These are phyloP conservation scores for Pleurotus cornucopiae DNA, from an alignment of 768 basidiomycete genomes.

Conservation along the genomic window DNA sequence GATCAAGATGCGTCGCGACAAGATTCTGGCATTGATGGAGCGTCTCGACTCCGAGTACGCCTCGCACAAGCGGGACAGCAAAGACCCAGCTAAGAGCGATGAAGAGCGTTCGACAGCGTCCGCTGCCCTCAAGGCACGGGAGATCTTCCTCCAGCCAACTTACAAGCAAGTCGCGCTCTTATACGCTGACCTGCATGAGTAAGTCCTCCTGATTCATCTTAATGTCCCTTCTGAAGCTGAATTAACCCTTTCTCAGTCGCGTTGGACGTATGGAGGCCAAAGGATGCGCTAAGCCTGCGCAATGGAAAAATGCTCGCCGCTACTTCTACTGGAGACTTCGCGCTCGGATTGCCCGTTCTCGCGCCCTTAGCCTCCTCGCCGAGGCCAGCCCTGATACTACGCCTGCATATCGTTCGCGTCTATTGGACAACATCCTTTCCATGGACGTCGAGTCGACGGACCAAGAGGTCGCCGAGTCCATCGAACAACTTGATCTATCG, in stretches of 20 bases:
- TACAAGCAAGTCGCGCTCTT: slow-evolving; percentile 93
- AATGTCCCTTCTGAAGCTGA: slow-evolving; percentile 3
- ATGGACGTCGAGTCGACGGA: slow-evolving; percentile 50
- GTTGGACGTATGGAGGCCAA: slow-evolving; percentile 97
- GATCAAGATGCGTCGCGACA: slow-evolving; percentile 96
- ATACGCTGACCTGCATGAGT: slow-evolving; percentile 97
- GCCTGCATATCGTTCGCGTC: slow-evolving; percentile 58
- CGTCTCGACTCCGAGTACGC: slow-evolving; percentile 85
- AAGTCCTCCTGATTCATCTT: slow-evolving; percentile 26
- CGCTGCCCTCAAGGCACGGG: slow-evolving; percentile 68
- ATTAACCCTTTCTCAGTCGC: slow-evolving; percentile 49
- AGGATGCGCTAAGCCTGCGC: slow-evolving; percentile 81
- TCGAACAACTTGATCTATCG: slow-evolving; percentile 70
- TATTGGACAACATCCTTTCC: slow-evolving; percentile 60
- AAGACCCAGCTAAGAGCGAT: slow-evolving; percentile 64
- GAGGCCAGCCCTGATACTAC: slow-evolving; percentile 71
- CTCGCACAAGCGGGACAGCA: slow-evolving; percentile 73
- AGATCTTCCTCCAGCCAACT: slow-evolving; percentile 77
- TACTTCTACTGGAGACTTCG: slow-evolving; percentile 94
- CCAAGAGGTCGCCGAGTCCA: slow-evolving; percentile 53
- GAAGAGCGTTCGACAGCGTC: slow-evolving; percentile 73
- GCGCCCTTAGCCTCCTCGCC: slow-evolving; percentile 57
- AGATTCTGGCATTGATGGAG: slow-evolving; percentile 87
- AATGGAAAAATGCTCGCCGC: slow-evolving; percentile 87
- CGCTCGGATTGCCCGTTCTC: slow-evolving; percentile 69